Evolutionary conservation across 768 basidiomycete genomes (phyloP).

Genomic region (Suillus clintonianus): DNA sequence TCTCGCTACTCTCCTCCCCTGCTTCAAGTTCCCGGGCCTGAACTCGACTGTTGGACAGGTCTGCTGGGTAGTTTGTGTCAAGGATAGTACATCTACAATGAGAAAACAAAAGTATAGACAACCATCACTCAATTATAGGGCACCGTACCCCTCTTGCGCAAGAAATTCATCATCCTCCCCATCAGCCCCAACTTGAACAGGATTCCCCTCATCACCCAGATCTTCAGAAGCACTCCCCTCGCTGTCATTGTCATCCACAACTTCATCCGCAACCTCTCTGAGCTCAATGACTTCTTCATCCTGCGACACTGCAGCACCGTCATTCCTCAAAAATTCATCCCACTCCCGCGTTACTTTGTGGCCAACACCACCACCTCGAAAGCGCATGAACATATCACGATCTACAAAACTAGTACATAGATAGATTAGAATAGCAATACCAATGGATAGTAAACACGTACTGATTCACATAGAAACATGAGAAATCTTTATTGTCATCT

Average conservation of each 20-base stretch:
- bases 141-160: neutral
- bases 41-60: no score
- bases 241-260: neutral
- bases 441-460: conserved; percentile 14
- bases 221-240: neutral
- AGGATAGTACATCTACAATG: no score
- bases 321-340: neutral
- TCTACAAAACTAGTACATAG: conserved; percentile 39
- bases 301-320: conserved; percentile 22
- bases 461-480: conserved; percentile 34
- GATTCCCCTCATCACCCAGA: neutral
- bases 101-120: no score
- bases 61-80: no score
- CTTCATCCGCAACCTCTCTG: neutral
- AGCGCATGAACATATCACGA: conserved; percentile 33
- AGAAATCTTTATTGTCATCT: conserved; percentile 30
- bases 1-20: no score
- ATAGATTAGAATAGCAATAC: neutral
- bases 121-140: no score
- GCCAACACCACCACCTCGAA: conserved; percentile 31
- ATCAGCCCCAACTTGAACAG: neutral
- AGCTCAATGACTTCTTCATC: neutral
- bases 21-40: no score
- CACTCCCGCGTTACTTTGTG: conserved; percentile 18
- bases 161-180: neutral